phyloP scores from a whole-genome alignment of 140 eudicot species.

The Anethum foeniculum region DNA sequence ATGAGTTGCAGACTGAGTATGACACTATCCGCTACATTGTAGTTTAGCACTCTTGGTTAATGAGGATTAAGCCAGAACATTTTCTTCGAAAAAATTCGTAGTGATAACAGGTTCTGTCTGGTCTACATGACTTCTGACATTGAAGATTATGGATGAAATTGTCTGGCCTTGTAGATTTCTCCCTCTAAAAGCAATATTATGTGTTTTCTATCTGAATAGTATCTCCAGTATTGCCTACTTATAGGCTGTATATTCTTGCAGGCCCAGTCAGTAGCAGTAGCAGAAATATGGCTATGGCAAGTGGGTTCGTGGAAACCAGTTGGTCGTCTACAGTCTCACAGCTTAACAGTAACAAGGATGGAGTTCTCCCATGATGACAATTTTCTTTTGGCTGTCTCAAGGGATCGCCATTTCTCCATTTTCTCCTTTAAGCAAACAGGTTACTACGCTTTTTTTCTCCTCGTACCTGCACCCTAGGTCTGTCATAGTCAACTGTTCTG shows the following conservation, averaged over 20 bases:
- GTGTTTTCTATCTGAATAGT: not conserved
- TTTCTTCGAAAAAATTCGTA: not conserved
- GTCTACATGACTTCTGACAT: not conserved
- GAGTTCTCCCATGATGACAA: conserved; percentile 89
- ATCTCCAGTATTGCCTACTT: not conserved
- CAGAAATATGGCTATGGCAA: conserved; percentile 98
- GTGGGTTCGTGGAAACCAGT: conserved; percentile 96
- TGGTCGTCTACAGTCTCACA: conserved; percentile 89
- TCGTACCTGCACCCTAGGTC: not conserved
- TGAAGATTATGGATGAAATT: not conserved
- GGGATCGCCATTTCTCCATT: conserved; percentile 90
- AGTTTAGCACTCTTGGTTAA: not conserved
- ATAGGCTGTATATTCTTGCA: conserved; percentile 20
- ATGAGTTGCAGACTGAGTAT: not conserved
- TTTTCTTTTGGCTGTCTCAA: conserved; percentile 79
- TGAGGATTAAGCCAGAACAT: not conserved
- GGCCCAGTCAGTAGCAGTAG: conserved; percentile 88
- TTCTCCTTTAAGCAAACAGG: conserved; percentile 60
- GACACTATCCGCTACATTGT: not conserved
- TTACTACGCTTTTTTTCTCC: not conserved
- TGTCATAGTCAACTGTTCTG: not conserved
- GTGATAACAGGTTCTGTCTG: not conserved
- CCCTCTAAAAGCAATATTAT: not conserved
- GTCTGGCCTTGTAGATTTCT: not conserved
- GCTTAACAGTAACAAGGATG: conserved; percentile 80